Evolutionary conservation across 208 protist species (phyloP).

Genomic region (Trypanosoma platydactyli): DNA sequence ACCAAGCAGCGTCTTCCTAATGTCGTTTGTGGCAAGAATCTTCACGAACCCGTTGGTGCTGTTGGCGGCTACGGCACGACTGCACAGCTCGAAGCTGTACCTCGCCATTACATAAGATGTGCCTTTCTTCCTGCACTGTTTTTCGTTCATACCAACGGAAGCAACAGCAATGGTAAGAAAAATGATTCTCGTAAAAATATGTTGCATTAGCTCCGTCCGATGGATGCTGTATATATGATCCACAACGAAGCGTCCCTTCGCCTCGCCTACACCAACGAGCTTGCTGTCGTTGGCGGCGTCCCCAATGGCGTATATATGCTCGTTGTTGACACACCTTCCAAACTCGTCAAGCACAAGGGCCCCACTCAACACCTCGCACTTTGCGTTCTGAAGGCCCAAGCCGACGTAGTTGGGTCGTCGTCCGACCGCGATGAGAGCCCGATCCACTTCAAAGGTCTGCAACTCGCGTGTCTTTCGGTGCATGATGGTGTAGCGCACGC

Average conservation of each 20-base stretch:
- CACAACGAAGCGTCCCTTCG: slow-evolving; percentile 55
- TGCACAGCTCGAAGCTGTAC: slow-evolving; percentile 68
- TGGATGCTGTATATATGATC: slow-evolving; percentile 64
- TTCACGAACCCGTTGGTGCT: slow-evolving; percentile 79
- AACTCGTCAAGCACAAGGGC: slow-evolving; percentile 49
- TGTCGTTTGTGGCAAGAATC: slow-evolving; percentile 72
- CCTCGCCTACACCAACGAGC: slow-evolving; percentile 64
- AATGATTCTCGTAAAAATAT: slow-evolving; percentile 41
- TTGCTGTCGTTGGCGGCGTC: slow-evolving; percentile 52
- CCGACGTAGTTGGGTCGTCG: slow-evolving; percentile 60
- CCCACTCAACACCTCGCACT: slow-evolving; percentile 38
- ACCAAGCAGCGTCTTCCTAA: slow-evolving; percentile 51
- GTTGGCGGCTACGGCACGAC: slow-evolving; percentile 63
- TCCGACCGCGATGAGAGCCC: slow-evolving; percentile 64
- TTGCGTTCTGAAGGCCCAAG: slow-evolving; percentile 64
- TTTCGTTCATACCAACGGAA: slow-evolving; percentile 71
- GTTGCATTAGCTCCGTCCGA: slow-evolving; percentile 24
- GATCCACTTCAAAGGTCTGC: slow-evolving; percentile 69
- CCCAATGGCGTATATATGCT: slow-evolving; percentile 69
- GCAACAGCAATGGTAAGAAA: slow-evolving; percentile 62
- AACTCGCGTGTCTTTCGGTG: slow-evolving; percentile 48
- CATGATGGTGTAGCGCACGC: slow-evolving; percentile 83
- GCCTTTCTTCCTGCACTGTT: slow-evolving; percentile 47
- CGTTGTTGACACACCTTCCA: slow-evolving; percentile 41
- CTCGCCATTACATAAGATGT: slow-evolving; percentile 63